Conservation (phyloP, 2,329 filamentous ascomycete species). For the Nigrospora osmanthi region DNA sequence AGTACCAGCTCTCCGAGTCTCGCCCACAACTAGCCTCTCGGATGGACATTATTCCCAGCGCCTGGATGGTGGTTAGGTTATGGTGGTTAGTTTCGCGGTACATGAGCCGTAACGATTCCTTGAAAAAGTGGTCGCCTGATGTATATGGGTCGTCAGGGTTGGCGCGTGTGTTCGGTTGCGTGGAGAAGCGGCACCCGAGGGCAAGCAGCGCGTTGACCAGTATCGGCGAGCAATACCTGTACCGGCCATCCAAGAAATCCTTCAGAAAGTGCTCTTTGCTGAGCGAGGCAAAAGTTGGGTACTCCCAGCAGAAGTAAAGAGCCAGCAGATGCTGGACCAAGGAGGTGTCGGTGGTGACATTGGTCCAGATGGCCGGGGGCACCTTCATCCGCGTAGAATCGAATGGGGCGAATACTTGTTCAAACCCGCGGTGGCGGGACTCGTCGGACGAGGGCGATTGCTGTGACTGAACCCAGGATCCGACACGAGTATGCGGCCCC, state of each 20-base stretch:
- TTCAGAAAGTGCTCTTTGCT: constrained; percentile 63
- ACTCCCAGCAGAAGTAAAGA: constrained; percentile 69
- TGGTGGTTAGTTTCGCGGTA: constrained; percentile 50
- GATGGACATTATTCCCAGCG: constrained; percentile 68
- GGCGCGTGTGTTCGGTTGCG: constrained; percentile 54
- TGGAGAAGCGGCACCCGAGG: constrained; percentile 62
- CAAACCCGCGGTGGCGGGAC: constrained; percentile 29
- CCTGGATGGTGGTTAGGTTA: constrained; percentile 63
- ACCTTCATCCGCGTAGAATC: constrained; percentile 34
- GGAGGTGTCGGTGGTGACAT: constrained; percentile 45
- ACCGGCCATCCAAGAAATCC: constrained; percentile 53
- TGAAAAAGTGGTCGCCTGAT: constrained; percentile 68
- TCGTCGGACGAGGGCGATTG: constrained; percentile 17
- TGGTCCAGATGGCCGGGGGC: constrained; percentile 48
- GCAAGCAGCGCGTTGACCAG: constrained; percentile 59
- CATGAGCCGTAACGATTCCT: constrained; percentile 56
- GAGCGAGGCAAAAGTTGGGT: constrained; percentile 66
- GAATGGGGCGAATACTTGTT: constrained; percentile 40
- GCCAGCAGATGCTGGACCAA: constrained; percentile 57
- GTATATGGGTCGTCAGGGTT: constrained; percentile 54
- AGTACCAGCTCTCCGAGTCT: constrained; percentile 66
- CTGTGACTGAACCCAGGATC: constrained; percentile 40
- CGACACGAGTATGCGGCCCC: constrained; percentile 37
- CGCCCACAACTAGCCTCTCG: constrained; percentile 65
- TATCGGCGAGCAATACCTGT: constrained; percentile 60